phyloP scores from a whole-genome alignment of 2,329 filamentous ascomycete species.

The Calonectria honghensis region DNA sequence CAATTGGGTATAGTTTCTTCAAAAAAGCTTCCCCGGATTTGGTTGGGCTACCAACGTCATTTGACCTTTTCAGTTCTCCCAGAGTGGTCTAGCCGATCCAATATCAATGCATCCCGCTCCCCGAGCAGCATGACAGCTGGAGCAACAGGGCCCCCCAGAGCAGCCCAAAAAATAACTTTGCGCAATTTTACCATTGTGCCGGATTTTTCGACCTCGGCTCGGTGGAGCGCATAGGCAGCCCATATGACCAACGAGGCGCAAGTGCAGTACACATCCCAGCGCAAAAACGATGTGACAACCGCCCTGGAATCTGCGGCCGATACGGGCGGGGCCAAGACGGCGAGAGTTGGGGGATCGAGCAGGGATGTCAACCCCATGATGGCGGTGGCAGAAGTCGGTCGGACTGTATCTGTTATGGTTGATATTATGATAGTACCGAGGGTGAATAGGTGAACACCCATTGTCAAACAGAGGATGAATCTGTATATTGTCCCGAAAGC shows the following conservation, averaged over 20 bases:
- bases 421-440: slow-evolving; percentile 40
- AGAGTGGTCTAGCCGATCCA: slow-evolving; percentile 22
- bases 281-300: slow-evolving; percentile 47
- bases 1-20: not conserved
- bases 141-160: slow-evolving; percentile 45
- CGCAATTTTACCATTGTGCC: not conserved
- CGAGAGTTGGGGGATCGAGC: slow-evolving; percentile 41
- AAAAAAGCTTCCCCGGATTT: not conserved
- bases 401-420: not conserved
- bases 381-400: slow-evolving; percentile 38
- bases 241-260: slow-evolving; percentile 45
- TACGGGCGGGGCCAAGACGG: slow-evolving; percentile 39
- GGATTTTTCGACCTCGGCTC: not conserved
- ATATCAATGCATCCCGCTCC: slow-evolving; percentile 40
- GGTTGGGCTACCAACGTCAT: slow-evolving; percentile 18
- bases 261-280: slow-evolving; percentile 51
- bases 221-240: slow-evolving; percentile 42
- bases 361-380: slow-evolving; percentile 46
- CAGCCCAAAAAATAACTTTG: slow-evolving; percentile 18
- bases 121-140: slow-evolving; percentile 47
- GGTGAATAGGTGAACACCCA: slow-evolving; percentile 36
- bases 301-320: slow-evolving; percentile 31
- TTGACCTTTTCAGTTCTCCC: slow-evolving; percentile 27
- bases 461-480: slow-evolving; percentile 32
- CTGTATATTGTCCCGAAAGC: slow-evolving; percentile 34